phyloP scores from a whole-genome alignment of 352 stramenopile species.

The Phytophthora multivora region DNA sequence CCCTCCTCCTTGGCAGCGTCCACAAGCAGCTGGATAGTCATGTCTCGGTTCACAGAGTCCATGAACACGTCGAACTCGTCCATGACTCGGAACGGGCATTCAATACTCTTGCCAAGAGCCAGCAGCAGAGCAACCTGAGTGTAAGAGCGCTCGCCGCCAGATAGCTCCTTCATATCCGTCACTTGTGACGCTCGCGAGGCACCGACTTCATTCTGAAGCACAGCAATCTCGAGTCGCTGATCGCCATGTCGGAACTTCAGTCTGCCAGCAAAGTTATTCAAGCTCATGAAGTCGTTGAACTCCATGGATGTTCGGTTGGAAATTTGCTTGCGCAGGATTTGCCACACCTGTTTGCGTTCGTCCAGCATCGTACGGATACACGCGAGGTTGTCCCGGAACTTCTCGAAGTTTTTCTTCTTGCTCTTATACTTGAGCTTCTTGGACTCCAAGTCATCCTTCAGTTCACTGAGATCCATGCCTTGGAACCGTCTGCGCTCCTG shows the following conservation, averaged over 20 bases:
- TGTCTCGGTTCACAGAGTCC: slow-evolving; percentile 96
- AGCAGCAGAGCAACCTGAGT: slow-evolving; percentile 97
- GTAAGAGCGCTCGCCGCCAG: slow-evolving; percentile 96
- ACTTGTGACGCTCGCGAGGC: slow-evolving; percentile 84
- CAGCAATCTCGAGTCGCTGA: slow-evolving; percentile 76
- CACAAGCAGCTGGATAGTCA: slow-evolving; percentile 96
- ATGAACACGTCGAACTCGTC: slow-evolving; percentile 99
- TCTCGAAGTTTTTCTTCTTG: slow-evolving; percentile 68
- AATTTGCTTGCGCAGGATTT: slow-evolving; percentile 81
- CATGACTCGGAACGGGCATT: slow-evolving; percentile 96
- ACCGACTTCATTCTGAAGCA: slow-evolving; percentile 81
- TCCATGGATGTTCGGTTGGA: slow-evolving; percentile 73
- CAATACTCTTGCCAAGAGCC: slow-evolving; percentile 91
- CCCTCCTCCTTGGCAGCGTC: slow-evolving; percentile 74
- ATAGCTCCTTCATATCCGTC: slow-evolving; percentile 96
- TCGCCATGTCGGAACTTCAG: slow-evolving; percentile 83
- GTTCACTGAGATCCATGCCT: slow-evolving; percentile 81
- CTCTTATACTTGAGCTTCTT: slow-evolving; percentile 73
- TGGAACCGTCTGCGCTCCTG: slow-evolving; percentile 76
- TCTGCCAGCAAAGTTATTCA: slow-evolving; percentile 87
- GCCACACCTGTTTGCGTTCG: slow-evolving; percentile 74
- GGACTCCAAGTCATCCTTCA: slow-evolving; percentile 75
- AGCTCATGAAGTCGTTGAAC: slow-evolving; percentile 87
- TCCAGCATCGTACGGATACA: slow-evolving; percentile 77
- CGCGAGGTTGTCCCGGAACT: slow-evolving; percentile 66